Evolutionary conservation across 352 stramenopile species (phyloP), one percentile per base, ranked within the genome.

Genomic region (Phytophthora vignae): DNA sequence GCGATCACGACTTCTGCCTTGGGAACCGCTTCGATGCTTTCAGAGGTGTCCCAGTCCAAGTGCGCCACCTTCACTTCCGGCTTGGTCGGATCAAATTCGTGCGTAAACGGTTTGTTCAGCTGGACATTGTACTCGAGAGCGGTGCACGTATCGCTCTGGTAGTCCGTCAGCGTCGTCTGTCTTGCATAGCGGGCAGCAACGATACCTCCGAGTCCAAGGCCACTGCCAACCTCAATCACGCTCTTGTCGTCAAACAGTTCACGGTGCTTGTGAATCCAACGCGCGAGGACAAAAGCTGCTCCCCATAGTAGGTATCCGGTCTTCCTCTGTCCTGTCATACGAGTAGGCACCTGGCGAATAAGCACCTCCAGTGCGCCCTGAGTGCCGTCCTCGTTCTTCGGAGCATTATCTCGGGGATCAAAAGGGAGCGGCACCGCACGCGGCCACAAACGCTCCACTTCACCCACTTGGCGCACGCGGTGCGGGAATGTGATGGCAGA

Each of bases 301-400:
- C 90, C 90, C 90, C 90, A 96, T 25, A 96, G 73, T 8, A 94
- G 60, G 60, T 96, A 96, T 3, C 90, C 90, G 1, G 90, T 96
- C 74, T 96, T 96, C 4, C 87, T 82, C 46, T 96, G 90, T 0
- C 90, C 88, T 10, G 86, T 96, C 90, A 96, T 96, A 27, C 90
- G 88, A 29, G 73, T 91, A 7, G 82, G 85, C 2, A 96, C 87
- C 53, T 95, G 88, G 29, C 88, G 87, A 62, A 96, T 92, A 31
- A 96, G 78, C 38, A 96, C 85, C 4, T 84, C 76, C 12, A 81
- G 65, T 1, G 73, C 71, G 22, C 83, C 62, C 2, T 71, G 49
- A 33, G 25, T 69, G 15, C 60, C 75, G 44, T 78, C 64, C 1
- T 55, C 54, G 50, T 48, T 71, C 36, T 71, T 78, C 3, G 55